Base-by-base conservation (phyloP, 768 basidiomycete genomes). In the Rhodosporidiobolus sp. region DNA sequence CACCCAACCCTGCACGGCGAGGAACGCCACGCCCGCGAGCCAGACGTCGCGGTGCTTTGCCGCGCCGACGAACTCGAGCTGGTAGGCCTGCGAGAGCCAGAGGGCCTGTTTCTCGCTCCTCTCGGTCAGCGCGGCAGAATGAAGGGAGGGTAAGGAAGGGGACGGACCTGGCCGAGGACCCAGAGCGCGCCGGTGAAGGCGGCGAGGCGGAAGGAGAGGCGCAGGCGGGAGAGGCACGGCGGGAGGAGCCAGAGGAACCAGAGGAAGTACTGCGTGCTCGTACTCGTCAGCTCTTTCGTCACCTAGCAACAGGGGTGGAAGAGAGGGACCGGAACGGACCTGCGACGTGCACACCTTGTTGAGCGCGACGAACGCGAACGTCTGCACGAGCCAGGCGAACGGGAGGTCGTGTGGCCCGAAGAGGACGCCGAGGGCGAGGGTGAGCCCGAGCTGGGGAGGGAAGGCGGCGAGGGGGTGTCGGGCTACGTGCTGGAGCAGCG, bases 261-360 rank as follows among this genome's bases (percentile, higher is more conserved):
- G 50, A 95, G 84, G 82, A 98, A 99, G 81, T 99, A 99, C 90
- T 98, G n/a, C n/a, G n/a, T n/a, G 81, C 49, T 22, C 14, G 16
- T 26, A n/a, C 5, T 38, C n/a, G 10, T 20, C 10, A 12, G 4
- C 57, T 45, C 19, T 30, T 20, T n/a, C n/a, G 14, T 16, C 26
- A 43, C 1, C 14, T n/a, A 5, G 38, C 16, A 45, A 34, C 26
- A 10, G 9, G 55, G 28, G 26, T 32, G 16, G 20, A 26, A 24
- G 26, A 6, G 10, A 22, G 35, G 69, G 57, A 59, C 1, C 11
- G 24, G 17, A 32, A 4, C 20, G 35, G 19, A 80, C 92, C 85
- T 95, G 93, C 0, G 94, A 96, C 0, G 96, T 99, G 85, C 94
- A 96, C 62, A 99, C 96, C 81, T 95, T 94, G 81, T 98, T 99